Evolutionary conservation across 345 rosid genomes (phyloP), one percentile per base, ranked within the genome.

Genomic region (Conringia planisiliqua): DNA sequence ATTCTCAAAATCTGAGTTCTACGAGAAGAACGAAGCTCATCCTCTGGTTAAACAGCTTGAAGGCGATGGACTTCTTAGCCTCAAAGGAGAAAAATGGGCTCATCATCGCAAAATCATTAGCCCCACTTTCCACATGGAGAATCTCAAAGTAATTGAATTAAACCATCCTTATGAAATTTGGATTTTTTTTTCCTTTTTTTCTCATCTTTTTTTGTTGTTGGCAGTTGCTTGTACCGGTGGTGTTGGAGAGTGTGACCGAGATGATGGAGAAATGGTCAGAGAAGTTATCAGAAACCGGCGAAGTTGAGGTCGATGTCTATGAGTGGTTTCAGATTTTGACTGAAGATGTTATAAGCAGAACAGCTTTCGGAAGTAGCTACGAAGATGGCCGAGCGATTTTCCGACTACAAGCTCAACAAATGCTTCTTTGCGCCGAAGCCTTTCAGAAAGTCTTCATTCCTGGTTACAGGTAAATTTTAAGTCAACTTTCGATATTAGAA

Each of bases 351-450:
- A 88, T 93, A 13, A 84, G 94, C 10, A 83, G 88, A 29, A 84
- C 95, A 5, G 94, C 92, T 12, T 91, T 93, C 67, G 96, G 97
- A 3, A 88, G 84, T 18, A 91, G 90, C 83, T 93, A 87, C 4
- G 87, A 79, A 71, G 91, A 88, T 43, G 98, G 97, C 1, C 86
- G 85, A 30, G 91, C 89, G 39, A 84, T 89, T 62, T 93, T 88
- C 70, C 51, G 88, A 36, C 81, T 87, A 13, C 96, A 89, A 84
- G 80, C 90, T 14, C 85, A 82, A 27, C 97, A 89, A 61, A 89
- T 87, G 95, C 74, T 84, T 24, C 82, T 87, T 0, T 88, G 88
- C 0, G 95, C 95, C 0, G 82, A 89, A 74, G 88, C 91, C 13
- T 89, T 91, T 40, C 91, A 88, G 30, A 85, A 82, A 46, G 82